These are phyloP conservation scores for Hymenoscyphus fraxineus DNA, from an alignment of 2,329 filamentous ascomycete species.

Conservation along the genomic window DNA sequence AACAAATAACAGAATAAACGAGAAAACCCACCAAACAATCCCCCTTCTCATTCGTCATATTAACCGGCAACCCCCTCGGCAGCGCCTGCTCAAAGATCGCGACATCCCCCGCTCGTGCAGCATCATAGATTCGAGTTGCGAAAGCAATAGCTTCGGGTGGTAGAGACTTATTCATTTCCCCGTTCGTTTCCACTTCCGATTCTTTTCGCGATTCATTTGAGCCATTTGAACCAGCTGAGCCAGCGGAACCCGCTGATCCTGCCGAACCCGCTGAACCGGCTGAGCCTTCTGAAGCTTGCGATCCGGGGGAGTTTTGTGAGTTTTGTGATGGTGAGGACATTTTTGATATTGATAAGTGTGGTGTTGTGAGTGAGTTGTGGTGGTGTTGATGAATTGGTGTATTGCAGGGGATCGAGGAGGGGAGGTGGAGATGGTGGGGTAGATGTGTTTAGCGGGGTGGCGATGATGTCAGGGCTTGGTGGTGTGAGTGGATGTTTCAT, in stretches of 20 bases:
- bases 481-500: background rate
- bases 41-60: constrained; percentile 69
- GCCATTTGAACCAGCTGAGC: background rate
- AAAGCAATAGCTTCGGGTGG: constrained; percentile 64
- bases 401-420: too few relatives aligned
- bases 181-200: constrained; percentile 1
- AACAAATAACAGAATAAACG: background rate
- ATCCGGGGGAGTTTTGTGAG: background rate
- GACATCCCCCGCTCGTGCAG: constrained; percentile 57
- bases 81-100: constrained; percentile 60
- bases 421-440: background rate
- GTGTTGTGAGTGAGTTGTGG: background rate
- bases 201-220: background rate
- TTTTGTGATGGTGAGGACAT: background rate
- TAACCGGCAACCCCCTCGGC: constrained; percentile 60
- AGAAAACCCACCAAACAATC: constrained; percentile 57
- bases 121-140: constrained; percentile 63
- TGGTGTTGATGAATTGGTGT: background rate
- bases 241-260: background rate
- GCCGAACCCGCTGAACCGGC: background rate
- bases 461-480: background rate
- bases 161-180: background rate
- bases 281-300: background rate
- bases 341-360: background rate
- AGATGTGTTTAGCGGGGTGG: background rate